phyloP scores from a whole-genome alignment of 2,329 filamentous ascomycete species.

The Intubia oerlemansii region DNA sequence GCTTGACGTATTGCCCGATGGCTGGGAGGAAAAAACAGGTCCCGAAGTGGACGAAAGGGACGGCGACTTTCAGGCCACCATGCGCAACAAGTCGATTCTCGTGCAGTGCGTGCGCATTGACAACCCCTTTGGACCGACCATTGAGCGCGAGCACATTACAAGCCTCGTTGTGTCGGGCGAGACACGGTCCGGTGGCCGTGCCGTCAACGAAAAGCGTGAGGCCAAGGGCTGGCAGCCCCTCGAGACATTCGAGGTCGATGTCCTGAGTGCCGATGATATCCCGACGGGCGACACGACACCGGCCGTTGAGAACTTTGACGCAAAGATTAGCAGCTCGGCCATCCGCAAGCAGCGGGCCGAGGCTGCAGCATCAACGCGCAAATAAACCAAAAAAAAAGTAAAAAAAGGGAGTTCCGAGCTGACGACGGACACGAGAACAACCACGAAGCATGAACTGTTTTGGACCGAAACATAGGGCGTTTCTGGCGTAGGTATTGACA shows the following conservation, averaged over 20 bases:
- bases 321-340: constrained; percentile 81
- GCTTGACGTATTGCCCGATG: no score
- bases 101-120: constrained; percentile 61
- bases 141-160: constrained; percentile 57
- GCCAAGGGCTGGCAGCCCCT: constrained; percentile 58
- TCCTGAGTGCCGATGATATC: constrained; percentile 44
- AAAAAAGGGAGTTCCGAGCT: no score
- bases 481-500: no score
- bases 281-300: no score
- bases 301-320: constrained; percentile 39
- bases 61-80: constrained; percentile 28
- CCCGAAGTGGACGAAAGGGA: no score
- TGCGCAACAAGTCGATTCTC: constrained; percentile 36
- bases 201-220: constrained; percentile 63
- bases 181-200: constrained; percentile 61
- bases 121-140: constrained; percentile 78
- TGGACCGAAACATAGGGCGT: no score
- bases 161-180: constrained; percentile 75
- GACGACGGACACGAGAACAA: no score
- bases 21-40: constrained; percentile 15
- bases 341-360: constrained; percentile 36
- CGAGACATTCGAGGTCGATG: constrained; percentile 73
- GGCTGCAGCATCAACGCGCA: no score
- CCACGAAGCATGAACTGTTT: no score
- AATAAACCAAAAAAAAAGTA: no score